Conservation (phyloP, 352 stramenopile species). For the Pythium dissimile region DNA sequence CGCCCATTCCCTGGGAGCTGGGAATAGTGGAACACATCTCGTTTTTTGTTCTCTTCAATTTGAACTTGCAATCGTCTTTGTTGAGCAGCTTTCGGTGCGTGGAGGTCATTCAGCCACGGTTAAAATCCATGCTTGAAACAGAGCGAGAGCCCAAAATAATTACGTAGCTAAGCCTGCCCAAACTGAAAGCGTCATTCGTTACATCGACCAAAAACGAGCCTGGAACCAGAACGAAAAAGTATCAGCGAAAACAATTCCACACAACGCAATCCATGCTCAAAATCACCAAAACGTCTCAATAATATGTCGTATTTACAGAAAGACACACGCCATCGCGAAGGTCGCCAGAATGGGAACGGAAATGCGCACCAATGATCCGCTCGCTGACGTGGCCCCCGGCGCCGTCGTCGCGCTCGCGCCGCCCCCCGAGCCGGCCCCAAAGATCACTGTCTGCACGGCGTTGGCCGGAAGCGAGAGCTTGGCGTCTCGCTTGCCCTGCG, state of each 20-base stretch:
- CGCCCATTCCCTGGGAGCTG: too few relatives aligned
- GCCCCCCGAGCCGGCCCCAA: background rate
- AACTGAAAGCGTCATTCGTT: too few relatives aligned
- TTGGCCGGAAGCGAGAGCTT: constrained; percentile 3
- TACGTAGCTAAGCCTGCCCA: too few relatives aligned
- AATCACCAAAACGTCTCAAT: background rate
- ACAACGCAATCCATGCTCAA: background rate
- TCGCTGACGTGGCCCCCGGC: background rate
- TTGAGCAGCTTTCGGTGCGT: too few relatives aligned
- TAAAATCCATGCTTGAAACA: too few relatives aligned
- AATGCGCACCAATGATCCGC: background rate
- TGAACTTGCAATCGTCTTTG: background rate
- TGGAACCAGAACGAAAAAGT: background rate
- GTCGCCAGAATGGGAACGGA: background rate
- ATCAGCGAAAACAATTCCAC: background rate
- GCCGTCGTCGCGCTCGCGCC: background rate
- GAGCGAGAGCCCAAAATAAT: too few relatives aligned
- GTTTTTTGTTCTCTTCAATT: background rate
- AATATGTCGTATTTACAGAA: background rate
- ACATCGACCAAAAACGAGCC: background rate
- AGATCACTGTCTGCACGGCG: constrained; percentile 16
- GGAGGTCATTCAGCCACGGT: too few relatives aligned
- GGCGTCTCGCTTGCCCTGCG: background rate
- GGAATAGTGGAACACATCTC: too few relatives aligned
- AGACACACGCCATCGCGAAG: background rate